These are phyloP conservation scores for Xanthoceras sorbifolium DNA, from an alignment of 345 rosid genomes.

Conservation along the genomic window DNA sequence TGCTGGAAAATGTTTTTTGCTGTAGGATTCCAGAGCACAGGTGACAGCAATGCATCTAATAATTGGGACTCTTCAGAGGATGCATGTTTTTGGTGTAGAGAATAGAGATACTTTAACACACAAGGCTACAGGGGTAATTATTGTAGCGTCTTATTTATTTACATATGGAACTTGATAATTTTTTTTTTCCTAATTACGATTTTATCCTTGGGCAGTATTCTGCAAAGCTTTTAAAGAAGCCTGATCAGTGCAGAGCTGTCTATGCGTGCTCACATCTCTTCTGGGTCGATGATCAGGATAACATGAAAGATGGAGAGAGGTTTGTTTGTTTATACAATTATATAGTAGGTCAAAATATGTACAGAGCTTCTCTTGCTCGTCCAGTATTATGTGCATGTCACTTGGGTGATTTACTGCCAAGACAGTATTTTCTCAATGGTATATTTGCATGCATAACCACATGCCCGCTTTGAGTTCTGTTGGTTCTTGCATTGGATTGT, in stretches of 20 bases:
- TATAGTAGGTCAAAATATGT: background rate
- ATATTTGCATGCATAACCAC: background rate
- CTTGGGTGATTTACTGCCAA: background rate
- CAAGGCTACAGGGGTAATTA: conserved; percentile 92
- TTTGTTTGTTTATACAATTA: conserved; percentile 27
- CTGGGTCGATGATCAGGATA: conserved; percentile 94
- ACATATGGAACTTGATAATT: conserved; percentile 8
- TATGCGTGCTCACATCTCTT: conserved; percentile 94
- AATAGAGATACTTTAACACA: conserved; percentile 96
- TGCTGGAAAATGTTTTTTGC: conserved; percentile 23
- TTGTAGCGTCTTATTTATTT: conserved; percentile 14
- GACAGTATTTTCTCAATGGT: background rate
- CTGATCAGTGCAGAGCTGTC: conserved; percentile 98
- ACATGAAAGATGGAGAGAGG: conserved; percentile 94
- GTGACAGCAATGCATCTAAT: conserved; percentile 89
- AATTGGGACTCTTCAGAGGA: conserved; percentile 96
- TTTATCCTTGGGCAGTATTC: conserved; percentile 69
- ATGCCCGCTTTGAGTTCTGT: background rate
- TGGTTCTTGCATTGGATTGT: background rate
- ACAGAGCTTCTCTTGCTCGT: background rate
- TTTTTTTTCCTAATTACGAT: conserved; percentile 13
- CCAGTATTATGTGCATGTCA: background rate
- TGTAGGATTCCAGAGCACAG: conserved; percentile 93
- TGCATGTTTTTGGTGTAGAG: conserved; percentile 97
- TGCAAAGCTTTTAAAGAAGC: conserved; percentile 96